Evolutionary conservation across 352 stramenopile species (phyloP), one percentile per base, ranked within the genome.

Genomic region (Phytophthora fragariaefolia): DNA sequence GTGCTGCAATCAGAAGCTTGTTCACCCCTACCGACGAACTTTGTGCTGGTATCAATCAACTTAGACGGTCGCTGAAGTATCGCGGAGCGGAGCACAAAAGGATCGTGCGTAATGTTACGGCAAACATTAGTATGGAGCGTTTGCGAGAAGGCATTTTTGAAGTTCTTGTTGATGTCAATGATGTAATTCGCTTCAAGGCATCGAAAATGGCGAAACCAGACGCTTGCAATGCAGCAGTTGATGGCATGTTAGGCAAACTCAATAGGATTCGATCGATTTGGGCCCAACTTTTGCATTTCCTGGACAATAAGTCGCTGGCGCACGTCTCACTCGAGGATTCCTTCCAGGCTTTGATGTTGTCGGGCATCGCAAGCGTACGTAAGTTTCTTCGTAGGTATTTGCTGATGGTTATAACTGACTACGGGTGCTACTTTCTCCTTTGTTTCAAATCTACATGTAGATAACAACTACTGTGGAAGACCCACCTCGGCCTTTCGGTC

Each of bases 201-300:
- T 75, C 72, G 1, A 61, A 78, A 15, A 30, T 27, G 6, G 63
- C 65, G 12, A 93, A 93, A 61, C 55, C 76, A 36, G 82, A 91
- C n/a, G 87, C 84, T 12, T 91, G 79, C 46, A 73, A 89, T 65
- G 74, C 67, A 47, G 85, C 82, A 22, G 79, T 93, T 4, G 67
- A 91, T 55, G 86, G 86, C 5, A 59, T 90, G 38, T 7, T 95
- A 22, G 48, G 60, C 27, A 79, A 82, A 43, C 51, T 95, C 22
- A 79, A 90, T 46, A 52, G 42, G 24, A 86, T 85, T 18, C 81
- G 83, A 1, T 72, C 66, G 7, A 40, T 77, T 1, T 95, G 86
- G 86, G 83, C 72, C 2, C 79, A 93, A 28, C 47, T 93, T 43
- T 63, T 92, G 34, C 79, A 92, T 51, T 95, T 95, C 18, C 66